Percentiles rank a stretch among this genome's conserved stretches.
Evolutionary conservation across 495 filamentous ascomycete species (phyloP).

Genomic region (Neurospora intermedia): DNA sequence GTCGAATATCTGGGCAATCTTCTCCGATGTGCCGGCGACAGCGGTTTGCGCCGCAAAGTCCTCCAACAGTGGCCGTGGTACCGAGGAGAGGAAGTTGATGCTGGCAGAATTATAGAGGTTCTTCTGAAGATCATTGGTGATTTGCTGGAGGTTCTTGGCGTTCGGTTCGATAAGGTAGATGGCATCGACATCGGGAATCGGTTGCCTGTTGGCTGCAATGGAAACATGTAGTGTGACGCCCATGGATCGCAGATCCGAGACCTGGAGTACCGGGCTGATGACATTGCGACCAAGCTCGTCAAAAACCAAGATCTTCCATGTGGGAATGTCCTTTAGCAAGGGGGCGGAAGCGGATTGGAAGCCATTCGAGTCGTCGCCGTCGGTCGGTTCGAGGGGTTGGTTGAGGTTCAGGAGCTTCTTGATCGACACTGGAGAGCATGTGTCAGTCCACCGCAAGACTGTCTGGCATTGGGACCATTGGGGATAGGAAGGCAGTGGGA

Average conservation of each 20-base stretch:
- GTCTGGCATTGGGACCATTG: not conserved
- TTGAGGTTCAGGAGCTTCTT: conserved; percentile 96
- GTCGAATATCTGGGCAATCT: conserved; percentile 87
- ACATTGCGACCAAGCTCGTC: conserved; percentile 51
- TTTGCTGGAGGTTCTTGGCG: conserved; percentile 61
- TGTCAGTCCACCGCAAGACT: conserved; percentile 8
- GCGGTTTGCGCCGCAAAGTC: conserved; percentile 90
- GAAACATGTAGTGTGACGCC: conserved; percentile 93
- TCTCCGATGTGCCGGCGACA: conserved; percentile 68
- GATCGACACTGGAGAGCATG: conserved; percentile 60
- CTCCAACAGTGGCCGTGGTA: conserved; percentile 85
- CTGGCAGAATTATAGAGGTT: conserved; percentile 89
- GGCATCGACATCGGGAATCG: conserved; percentile 93
- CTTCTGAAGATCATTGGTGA: conserved; percentile 79
- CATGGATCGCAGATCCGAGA: conserved; percentile 84
- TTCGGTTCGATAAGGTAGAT: conserved; percentile 93
- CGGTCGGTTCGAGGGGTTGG: conserved; percentile 47
- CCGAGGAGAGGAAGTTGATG: conserved; percentile 93
- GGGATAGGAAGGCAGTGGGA: conserved; percentile 26
- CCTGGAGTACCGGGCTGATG: conserved; percentile 88
- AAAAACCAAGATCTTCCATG: conserved; percentile 40
- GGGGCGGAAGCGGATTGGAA: conserved; percentile 61
- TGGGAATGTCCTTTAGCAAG: conserved; percentile 75
- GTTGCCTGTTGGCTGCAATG: conserved; percentile 69
- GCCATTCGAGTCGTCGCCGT: conserved; percentile 52